phyloP scores from a whole-genome alignment of 2,329 filamentous ascomycete species.

The Plenodomus lindquistii region DNA sequence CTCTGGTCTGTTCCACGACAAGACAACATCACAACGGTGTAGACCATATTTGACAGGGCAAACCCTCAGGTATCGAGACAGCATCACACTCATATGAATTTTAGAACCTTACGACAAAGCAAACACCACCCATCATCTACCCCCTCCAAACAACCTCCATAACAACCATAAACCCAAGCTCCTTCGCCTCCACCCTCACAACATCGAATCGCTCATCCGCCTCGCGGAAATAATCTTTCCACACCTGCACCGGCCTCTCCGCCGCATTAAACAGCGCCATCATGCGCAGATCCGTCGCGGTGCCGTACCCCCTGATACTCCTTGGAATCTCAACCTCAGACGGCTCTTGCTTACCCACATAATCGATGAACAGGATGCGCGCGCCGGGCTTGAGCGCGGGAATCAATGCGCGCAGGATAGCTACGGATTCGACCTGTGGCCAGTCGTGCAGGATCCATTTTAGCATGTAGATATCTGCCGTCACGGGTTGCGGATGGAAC shows the following conservation, averaged over 20 bases:
- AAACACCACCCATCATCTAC: too few species aligned
- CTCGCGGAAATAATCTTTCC: slow-evolving; percentile 50
- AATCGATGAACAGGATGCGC: slow-evolving; percentile 50
- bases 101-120: too few species aligned
- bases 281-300: slow-evolving; percentile 54
- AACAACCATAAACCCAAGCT: slow-evolving; percentile 28
- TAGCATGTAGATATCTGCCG: slow-evolving; percentile 60
- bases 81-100: too few species aligned
- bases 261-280: slow-evolving; percentile 56
- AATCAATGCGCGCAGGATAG: slow-evolving; percentile 51
- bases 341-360: slow-evolving; percentile 36
- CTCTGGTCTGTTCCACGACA: too few species aligned
- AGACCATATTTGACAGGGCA: too few species aligned
- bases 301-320: slow-evolving; percentile 29
- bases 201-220: slow-evolving; percentile 55
- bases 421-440: slow-evolving; percentile 53
- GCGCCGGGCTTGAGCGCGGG: slow-evolving; percentile 61
- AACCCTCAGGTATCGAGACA: too few species aligned
- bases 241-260: slow-evolving; percentile 53
- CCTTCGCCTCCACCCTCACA: slow-evolving; percentile 25
- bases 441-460: slow-evolving; percentile 67
- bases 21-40: too few species aligned
- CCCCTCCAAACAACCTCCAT: slow-evolving; percentile 35
- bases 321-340: slow-evolving; percentile 30
- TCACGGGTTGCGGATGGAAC: slow-evolving; percentile 59